These are phyloP conservation scores for Phialophora chinensis DNA, from an alignment of 2,329 filamentous ascomycete genomes.

Conservation along the genomic window DNA sequence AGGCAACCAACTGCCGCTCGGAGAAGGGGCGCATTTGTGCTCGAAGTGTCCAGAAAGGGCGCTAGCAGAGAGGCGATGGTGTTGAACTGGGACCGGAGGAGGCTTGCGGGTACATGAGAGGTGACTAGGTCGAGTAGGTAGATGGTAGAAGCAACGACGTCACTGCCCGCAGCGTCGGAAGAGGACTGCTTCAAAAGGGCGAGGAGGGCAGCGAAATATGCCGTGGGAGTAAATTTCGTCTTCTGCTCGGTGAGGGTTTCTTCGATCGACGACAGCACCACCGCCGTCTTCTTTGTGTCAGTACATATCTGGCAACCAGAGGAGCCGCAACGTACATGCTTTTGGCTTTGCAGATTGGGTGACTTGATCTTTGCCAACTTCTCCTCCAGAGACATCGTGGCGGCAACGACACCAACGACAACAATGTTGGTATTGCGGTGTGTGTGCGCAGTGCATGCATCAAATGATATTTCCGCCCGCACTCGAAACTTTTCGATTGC, in stretches of 20 bases:
- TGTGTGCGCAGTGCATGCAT: background rate
- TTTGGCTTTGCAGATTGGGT: constrained; percentile 92
- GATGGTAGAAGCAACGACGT: constrained; percentile 82
- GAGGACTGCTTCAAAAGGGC: constrained; percentile 82
- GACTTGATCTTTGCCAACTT: constrained; percentile 97
- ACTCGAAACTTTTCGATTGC: constrained; percentile 15
- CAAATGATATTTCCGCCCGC: background rate
- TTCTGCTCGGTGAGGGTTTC: constrained; percentile 90
- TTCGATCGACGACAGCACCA: constrained; percentile 89
- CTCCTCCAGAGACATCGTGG: constrained; percentile 69
- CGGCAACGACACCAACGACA: constrained; percentile 1
- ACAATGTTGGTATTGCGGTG: background rate
- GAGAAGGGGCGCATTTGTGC: constrained; percentile 85
- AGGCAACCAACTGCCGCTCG: constrained; percentile 89
- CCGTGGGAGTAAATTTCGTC: constrained; percentile 80
- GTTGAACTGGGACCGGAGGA: constrained; percentile 92
- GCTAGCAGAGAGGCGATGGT: constrained; percentile 88
- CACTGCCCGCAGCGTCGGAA: constrained; percentile 71
- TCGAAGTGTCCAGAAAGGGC: constrained; percentile 77
- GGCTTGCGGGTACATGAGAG: constrained; percentile 78
- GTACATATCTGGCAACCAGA: constrained; percentile 1
- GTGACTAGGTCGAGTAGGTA: constrained; percentile 95
- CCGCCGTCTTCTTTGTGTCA: constrained; percentile 67
- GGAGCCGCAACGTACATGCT: constrained; percentile 68
- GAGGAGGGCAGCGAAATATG: constrained; percentile 94